Conservation (phyloP, 495 filamentous ascomycete genomes). For the Trichoderma gamsii region DNA sequence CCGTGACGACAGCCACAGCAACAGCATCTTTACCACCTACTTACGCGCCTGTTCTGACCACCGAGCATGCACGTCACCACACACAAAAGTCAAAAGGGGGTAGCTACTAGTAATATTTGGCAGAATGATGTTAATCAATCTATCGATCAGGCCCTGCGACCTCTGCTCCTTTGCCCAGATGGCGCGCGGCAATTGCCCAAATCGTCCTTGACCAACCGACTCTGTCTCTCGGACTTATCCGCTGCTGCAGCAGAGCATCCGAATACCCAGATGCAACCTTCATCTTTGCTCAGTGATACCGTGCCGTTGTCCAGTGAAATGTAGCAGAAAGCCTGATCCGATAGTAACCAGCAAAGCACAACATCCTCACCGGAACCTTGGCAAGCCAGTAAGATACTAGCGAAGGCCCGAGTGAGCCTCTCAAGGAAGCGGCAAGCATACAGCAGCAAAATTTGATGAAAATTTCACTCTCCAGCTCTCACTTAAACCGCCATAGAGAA, state of each 20-base stretch:
- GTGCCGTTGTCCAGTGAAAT: too few relatives aligned
- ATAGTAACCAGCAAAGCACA: neutral
- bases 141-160: neutral
- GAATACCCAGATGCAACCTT: too few relatives aligned
- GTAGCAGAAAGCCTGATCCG: neutral
- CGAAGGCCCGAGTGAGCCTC: neutral
- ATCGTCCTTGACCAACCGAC: neutral
- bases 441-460: neutral
- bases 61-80: neutral
- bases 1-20: neutral
- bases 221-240: neutral
- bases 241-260: neutral
- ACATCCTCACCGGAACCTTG: neutral
- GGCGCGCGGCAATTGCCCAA: conserved; percentile 2
- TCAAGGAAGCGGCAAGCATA: too few relatives aligned
- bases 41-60: neutral
- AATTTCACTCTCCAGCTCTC: neutral
- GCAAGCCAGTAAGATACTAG: too few relatives aligned
- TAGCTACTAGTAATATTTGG: too few relatives aligned
- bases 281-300: too few relatives aligned
- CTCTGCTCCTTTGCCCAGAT: neutral
- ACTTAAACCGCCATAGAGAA: neutral
- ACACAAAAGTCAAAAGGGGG: neutral
- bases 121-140: neutral
- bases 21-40: neutral